Evolutionary conservation across 208 protist genomes (phyloP).

Genomic region (Trichomonas gallinae): DNA sequence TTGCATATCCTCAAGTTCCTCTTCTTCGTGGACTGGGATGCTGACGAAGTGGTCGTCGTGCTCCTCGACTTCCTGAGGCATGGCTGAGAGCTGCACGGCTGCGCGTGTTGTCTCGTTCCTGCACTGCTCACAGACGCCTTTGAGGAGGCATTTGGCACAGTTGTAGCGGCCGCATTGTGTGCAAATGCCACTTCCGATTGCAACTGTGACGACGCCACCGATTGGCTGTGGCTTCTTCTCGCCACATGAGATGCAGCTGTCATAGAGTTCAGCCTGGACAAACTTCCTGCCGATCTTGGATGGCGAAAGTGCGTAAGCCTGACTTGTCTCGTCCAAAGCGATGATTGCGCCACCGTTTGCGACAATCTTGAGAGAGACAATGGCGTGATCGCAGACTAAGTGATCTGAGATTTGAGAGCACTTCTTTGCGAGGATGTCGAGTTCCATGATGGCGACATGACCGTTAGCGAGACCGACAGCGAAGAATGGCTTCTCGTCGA

Average conservation of each 20-base stretch:
- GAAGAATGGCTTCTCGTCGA: neutral
- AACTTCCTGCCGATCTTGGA: neutral
- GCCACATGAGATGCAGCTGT: neutral
- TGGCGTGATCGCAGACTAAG: neutral
- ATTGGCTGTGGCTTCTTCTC: neutral
- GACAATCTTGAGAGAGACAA: neutral
- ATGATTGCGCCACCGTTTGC: neutral
- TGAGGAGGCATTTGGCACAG: neutral
- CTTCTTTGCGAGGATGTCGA: neutral
- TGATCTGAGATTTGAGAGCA: neutral
- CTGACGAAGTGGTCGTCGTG: neutral
- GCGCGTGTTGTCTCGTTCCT: neutral
- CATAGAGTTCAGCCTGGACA: neutral
- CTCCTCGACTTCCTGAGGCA: neutral
- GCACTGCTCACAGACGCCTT: neutral
- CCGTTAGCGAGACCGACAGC: neutral
- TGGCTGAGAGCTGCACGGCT: neutral
- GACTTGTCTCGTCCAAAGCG: neutral
- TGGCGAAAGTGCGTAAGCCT: neutral
- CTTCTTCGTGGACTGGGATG: too few relatives aligned
- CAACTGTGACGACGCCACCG: neutral
- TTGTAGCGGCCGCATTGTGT: neutral
- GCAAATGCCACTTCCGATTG: neutral
- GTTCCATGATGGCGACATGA: neutral
- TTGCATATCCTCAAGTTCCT: neutral